Conservation (phyloP, 768 basidiomycete species). For the Russula compacta region DNA sequence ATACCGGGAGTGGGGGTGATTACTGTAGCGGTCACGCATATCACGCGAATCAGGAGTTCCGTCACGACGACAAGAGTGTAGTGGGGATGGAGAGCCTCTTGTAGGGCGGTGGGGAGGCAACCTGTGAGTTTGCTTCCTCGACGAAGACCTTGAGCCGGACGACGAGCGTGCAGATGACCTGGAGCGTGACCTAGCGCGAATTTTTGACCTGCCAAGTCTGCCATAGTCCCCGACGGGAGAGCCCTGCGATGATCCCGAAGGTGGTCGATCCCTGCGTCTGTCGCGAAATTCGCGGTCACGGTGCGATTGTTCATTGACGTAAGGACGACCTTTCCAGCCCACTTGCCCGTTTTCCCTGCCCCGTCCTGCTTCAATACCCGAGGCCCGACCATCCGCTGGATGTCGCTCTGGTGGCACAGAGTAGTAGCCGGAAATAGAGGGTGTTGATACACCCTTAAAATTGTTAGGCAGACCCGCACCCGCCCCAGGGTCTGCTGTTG, state of each 20-base stretch:
- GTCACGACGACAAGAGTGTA: conserved; percentile 10
- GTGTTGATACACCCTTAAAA: not conserved
- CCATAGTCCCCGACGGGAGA: conserved; percentile 5
- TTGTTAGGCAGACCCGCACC: not conserved
- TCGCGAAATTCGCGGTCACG: conserved; percentile 7
- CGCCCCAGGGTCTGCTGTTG: not conserved
- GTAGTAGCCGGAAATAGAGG: not conserved
- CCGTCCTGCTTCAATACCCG: not conserved
- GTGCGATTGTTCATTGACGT: not conserved
- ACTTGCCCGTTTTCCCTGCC: conserved; percentile 4
- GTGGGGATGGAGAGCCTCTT: conserved; percentile 8
- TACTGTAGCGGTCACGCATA: not conserved
- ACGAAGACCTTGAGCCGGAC: conserved; percentile 16
- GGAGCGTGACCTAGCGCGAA: conserved; percentile 10
- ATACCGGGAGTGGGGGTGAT: not conserved
- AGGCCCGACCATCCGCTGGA: not conserved
- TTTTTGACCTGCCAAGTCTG: conserved; percentile 2
- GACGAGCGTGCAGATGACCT: conserved; percentile 11
- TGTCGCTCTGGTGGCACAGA: not conserved
- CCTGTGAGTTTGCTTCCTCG: conserved; percentile 15
- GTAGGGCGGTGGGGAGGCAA: conserved; percentile 13
- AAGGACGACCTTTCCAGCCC: conserved; percentile 5
- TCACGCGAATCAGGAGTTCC: conserved; percentile 10
- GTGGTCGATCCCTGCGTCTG: conserved; percentile 6
- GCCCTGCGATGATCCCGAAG: conserved; percentile 6